A percentile compares a stretch with the other conserved stretches of the same genome.
phyloP scores from a whole-genome alignment of 2,329 filamentous ascomycete species.

The Venturia aucupariae region DNA sequence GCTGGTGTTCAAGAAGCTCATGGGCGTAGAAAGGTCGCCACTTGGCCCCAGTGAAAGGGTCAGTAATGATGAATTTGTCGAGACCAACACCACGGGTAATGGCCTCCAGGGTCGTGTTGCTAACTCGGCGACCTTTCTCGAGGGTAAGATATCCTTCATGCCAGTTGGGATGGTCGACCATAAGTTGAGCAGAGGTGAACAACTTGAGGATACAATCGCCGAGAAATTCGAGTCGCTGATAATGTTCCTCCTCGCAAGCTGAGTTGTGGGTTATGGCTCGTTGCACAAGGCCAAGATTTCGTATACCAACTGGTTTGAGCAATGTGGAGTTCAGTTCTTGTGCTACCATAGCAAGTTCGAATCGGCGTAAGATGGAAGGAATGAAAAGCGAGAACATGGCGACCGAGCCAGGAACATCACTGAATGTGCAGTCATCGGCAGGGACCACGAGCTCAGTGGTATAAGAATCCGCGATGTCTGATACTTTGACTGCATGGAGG shows the following conservation, averaged over 20 bases:
- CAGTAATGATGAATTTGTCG: conserved; percentile 62
- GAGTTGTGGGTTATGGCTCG: conserved; percentile 62
- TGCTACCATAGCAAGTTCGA: conserved; percentile 58
- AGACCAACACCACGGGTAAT: conserved; percentile 56
- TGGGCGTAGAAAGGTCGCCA: conserved; percentile 61
- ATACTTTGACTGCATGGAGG: conserved; percentile 35
- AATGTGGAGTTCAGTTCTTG: conserved; percentile 48
- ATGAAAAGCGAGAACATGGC: conserved; percentile 51
- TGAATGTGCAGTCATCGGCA: conserved; percentile 37
- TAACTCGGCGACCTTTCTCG: conserved; percentile 60
- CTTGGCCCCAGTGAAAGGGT: conserved; percentile 56
- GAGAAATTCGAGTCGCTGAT: conserved; percentile 78
- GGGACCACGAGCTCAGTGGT: conserved; percentile 42
- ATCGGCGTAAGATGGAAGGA: conserved; percentile 61
- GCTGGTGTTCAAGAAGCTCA: conserved; percentile 22
- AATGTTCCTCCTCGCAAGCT: conserved; percentile 54
- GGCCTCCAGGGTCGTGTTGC: conserved; percentile 62
- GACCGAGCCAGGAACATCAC: conserved; percentile 37
- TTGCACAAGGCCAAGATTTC: conserved; percentile 46
- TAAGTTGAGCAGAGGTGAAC: conserved; percentile 57
- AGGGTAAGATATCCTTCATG: conserved; percentile 68
- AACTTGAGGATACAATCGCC: conserved; percentile 80
- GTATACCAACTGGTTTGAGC: conserved; percentile 45
- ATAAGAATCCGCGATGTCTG: conserved; percentile 22
- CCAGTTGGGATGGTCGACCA: conserved; percentile 50